Evolutionary conservation across 176 grass and related monocot genomes (phyloP).

Genomic region (Saccharum officinarum): DNA sequence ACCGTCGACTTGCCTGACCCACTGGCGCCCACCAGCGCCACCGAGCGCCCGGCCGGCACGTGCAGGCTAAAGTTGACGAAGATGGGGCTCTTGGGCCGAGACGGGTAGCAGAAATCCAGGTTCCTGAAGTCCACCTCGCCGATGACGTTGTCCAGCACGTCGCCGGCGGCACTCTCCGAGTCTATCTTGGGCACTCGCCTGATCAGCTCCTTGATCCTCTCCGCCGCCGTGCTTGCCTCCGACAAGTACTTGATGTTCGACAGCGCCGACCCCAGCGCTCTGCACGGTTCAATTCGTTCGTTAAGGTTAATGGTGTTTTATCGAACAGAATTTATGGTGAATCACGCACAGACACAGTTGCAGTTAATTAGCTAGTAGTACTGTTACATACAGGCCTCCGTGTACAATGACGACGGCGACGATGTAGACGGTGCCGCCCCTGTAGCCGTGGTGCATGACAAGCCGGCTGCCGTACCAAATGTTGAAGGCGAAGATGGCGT

Average conservation of each 20-base stretch:
- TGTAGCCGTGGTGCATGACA: too few relatives aligned
- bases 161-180: constrained; percentile 67
- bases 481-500: too few relatives aligned
- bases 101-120: constrained; percentile 87
- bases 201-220: constrained; percentile 71
- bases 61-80: constrained; percentile 78
- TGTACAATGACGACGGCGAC: too few relatives aligned
- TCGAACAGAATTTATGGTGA: too few relatives aligned
- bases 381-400: too few relatives aligned
- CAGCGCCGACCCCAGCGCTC: constrained; percentile 79
- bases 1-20: constrained; percentile 95
- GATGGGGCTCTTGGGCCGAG: constrained; percentile 72
- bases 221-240: constrained; percentile 76
- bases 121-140: constrained; percentile 83
- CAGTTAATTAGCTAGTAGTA: too few relatives aligned
- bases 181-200: constrained; percentile 84
- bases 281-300: not conserved
- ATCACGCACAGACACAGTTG: too few relatives aligned
- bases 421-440: too few relatives aligned
- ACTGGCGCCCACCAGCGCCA: constrained; percentile 79
- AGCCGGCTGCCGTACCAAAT: too few relatives aligned
- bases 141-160: constrained; percentile 58
- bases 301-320: not conserved
- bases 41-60: constrained; percentile 77
- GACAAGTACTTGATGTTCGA: constrained; percentile 94